Evolutionary conservation across 148 eudicot species (phyloP).

Genomic region (Fagopyrum homotropicum): DNA sequence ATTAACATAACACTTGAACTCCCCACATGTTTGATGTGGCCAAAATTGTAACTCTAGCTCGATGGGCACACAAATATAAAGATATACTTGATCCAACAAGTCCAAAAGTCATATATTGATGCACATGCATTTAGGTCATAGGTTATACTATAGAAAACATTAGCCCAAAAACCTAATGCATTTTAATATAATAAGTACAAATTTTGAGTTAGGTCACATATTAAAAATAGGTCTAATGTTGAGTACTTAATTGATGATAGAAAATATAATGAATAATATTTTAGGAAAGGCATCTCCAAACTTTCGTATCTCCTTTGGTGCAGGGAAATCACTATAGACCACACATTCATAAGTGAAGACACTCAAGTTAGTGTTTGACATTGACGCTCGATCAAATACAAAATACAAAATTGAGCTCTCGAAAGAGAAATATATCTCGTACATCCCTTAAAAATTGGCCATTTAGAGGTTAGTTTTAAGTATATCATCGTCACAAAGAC

Average conservation of each 20-base stretch:
- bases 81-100: no score
- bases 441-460: background rate
- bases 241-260: background rate
- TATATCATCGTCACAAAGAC: background rate
- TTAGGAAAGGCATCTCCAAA: background rate
- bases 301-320: conserved; percentile 6
- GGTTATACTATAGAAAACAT: background rate
- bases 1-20: no score
- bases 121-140: no score
- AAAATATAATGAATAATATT: background rate
- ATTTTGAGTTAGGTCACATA: background rate
- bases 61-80: no score
- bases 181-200: background rate
- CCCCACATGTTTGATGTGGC: no score
- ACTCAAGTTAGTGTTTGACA: background rate
- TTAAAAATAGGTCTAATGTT: background rate
- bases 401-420: background rate
- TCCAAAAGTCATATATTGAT: no score
- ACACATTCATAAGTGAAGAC: background rate
- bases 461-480: background rate
- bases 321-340: background rate
- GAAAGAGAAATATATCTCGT: background rate
- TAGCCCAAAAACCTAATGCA: background rate
- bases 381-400: background rate
- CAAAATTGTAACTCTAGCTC: no score